Evolutionary conservation across 805 yeast genomes (phyloP), one percentile per base, ranked within the genome.

Genomic region (Saccharomycopsis amapae): DNA sequence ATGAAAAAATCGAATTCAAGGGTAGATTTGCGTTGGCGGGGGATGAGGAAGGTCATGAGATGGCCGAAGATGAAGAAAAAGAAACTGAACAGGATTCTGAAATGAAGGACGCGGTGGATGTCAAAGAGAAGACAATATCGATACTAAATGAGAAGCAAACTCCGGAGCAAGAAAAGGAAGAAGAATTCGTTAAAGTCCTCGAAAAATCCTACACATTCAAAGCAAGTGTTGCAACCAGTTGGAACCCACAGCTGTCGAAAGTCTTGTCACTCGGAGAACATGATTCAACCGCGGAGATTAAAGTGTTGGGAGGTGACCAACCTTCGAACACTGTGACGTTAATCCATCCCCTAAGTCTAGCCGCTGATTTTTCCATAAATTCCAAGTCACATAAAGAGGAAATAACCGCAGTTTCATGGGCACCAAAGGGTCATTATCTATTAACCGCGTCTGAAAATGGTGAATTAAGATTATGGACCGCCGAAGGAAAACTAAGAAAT

Each of bases 401-500:
- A 59, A 53, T 69, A 1, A 63, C 71, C 2, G 51, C 58, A 23
- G 44, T 74, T 2, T 52, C 76, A 7, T 86, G 94, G 94, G 73
- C 85, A 10, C 80, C 81, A 1, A 63, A 65, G 44, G 95, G 95
- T 0, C 66, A 73, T 34, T 54, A 69, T 12, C 60, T 87, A 2
- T 68, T 82, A 12, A 81, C 89, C 0, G 83, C 80, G 2, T 71
- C 79, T 2, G 76, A 72, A 45, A 72, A 72, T 56, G 96, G 96
- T 12, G 90, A 83, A 55, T 56, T 88, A 6, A 65, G 90, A 46
- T 66, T 85, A n/a, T 88, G 95, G 95, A 73, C 79, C 9, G 68
- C 75, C 0, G 81, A 77, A 39, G 95, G 95, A 0, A 71, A 73
- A 25, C 65, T 86, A 32, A 67, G 75, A 48, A 80, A 78, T 42